phyloP scores from a whole-genome alignment of 352 stramenopile genomes.

The Phytophthora pisi region DNA sequence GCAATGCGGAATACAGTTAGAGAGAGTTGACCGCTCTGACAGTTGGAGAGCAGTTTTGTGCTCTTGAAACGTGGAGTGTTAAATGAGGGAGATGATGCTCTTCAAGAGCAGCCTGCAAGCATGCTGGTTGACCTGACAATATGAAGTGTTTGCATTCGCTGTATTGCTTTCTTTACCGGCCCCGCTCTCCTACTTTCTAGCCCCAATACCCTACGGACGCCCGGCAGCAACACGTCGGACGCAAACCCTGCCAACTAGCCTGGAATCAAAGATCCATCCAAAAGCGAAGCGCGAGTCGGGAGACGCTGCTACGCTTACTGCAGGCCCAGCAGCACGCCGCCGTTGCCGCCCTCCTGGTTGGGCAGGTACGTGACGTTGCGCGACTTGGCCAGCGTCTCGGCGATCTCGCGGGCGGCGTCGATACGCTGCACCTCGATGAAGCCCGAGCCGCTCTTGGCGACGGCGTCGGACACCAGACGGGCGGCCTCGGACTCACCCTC shows the following conservation, averaged over 20 bases:
- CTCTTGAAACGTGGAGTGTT: no score
- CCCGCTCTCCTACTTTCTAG: constrained; percentile 29
- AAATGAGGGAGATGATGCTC: no score
- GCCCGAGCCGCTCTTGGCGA: constrained; percentile 96
- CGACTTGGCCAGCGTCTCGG: constrained; percentile 95
- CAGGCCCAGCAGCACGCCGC: constrained; percentile 84
- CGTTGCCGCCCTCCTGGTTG: constrained; percentile 84
- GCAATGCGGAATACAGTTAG: no score
- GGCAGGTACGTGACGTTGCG: constrained; percentile 99
- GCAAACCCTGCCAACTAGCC: constrained; percentile 20
- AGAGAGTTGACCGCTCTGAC: no score
- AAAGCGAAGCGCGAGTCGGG: constrained; percentile 8
- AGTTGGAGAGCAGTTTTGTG: no score
- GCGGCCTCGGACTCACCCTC: constrained; percentile 99
- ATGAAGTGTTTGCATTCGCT: constrained; percentile 21
- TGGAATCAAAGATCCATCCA: constrained; percentile 19
- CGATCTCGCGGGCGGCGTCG: constrained; percentile 99
- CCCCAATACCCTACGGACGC: constrained; percentile 20
- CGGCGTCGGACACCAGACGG: constrained; percentile 97
- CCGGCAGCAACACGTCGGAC: constrained; percentile 10
- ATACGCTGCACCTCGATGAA: constrained; percentile 99
- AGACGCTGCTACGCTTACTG: constrained; percentile 47
- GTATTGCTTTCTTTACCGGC: constrained; percentile 22
- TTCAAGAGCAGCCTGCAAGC: no score
- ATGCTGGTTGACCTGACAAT: neutral